phyloP scores from a whole-genome alignment of 768 basidiomycete species.

The Pholiota molesta region DNA sequence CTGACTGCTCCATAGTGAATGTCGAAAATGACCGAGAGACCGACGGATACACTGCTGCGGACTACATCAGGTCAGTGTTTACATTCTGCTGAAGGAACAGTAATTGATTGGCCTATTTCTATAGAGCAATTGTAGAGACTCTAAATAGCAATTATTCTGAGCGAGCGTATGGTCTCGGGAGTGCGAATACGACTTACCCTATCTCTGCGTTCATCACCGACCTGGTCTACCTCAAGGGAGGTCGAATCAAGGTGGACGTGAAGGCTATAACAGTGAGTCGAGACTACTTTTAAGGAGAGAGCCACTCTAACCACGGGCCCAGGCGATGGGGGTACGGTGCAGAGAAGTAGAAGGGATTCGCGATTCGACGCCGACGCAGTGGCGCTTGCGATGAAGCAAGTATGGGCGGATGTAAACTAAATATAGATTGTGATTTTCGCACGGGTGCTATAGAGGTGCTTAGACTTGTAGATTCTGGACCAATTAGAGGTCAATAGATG shows the following conservation, averaged over 20 bases:
- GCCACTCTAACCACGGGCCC: conserved; percentile 11
- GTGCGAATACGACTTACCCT: conserved; percentile 65
- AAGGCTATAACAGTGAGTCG: conserved; percentile 59
- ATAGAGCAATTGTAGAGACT: conserved; percentile 68
- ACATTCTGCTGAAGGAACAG: not conserved
- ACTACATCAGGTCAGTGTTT: conserved; percentile 72
- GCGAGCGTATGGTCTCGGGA: conserved; percentile 59
- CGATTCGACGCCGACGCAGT: conserved; percentile 28
- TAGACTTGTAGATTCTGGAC: not conserved
- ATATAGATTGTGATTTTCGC: conserved; percentile 19
- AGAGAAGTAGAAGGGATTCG: conserved; percentile 41
- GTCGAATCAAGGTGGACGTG: conserved; percentile 64
- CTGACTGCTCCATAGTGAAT: conserved; percentile 61
- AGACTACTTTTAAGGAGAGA: not conserved
- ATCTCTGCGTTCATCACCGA: conserved; percentile 85
- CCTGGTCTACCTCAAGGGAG: conserved; percentile 73
- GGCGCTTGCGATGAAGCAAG: conserved; percentile 24
- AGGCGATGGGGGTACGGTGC: conserved; percentile 66
- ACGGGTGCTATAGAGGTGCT: conserved; percentile 12
- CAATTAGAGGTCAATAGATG: conserved; percentile 1
- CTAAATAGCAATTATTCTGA: conserved; percentile 64
- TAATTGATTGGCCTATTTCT: conserved; percentile 1
- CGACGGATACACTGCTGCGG: conserved; percentile 76
- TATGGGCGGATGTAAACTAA: conserved; percentile 25
- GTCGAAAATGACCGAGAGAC: conserved; percentile 90